These are phyloP conservation scores for Sarocladium strictum DNA, from an alignment of 2,329 filamentous ascomycete species.

Conservation along the genomic window DNA sequence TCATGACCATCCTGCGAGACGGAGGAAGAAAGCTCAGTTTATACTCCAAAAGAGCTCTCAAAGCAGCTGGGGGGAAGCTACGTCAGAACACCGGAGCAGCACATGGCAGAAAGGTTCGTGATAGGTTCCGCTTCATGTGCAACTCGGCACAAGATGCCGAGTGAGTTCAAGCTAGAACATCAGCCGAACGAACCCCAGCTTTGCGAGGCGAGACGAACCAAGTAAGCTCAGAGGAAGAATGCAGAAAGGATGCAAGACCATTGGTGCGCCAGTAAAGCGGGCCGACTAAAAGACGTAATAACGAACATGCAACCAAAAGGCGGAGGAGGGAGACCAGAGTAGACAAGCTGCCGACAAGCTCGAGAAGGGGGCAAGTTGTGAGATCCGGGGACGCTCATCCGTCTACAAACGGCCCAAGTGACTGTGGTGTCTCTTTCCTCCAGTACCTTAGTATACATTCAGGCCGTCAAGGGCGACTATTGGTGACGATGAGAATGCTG, in stretches of 20 bases:
- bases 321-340: too few relatives aligned
- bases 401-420: too few relatives aligned
- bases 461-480: too few relatives aligned
- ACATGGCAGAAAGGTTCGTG: neutral
- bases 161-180: neutral
- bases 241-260: conserved; percentile 4
- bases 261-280: conserved; percentile 6
- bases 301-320: too few relatives aligned
- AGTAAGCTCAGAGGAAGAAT: neutral
- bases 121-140: neutral
- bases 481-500: too few relatives aligned
- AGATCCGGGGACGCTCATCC: too few relatives aligned
- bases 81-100: neutral
- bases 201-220: neutral
- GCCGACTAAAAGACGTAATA: neutral
- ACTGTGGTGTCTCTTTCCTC: too few relatives aligned
- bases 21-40: neutral
- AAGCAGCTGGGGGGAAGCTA: neutral
- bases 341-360: too few relatives aligned
- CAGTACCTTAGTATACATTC: too few relatives aligned
- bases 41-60: neutral
- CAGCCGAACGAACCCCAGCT: neutral
- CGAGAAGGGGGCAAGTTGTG: too few relatives aligned
- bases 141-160: conserved; percentile 8
- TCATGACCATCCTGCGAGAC: neutral